Conservation (phyloP, 192 early-diverging fungal species). For the Umbelopsis sp. region DNA sequence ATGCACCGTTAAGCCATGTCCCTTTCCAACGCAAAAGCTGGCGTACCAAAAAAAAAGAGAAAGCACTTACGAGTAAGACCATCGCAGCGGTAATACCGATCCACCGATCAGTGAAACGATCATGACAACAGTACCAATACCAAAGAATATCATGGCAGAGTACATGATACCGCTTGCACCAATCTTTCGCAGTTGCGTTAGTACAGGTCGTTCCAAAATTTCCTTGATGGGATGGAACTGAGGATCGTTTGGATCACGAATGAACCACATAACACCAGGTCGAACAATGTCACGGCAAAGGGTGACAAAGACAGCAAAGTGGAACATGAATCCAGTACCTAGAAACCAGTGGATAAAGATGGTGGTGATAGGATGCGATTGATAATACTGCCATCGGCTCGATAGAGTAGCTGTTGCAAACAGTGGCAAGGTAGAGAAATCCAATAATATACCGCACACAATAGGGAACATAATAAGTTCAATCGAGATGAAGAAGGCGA, state of each 20-base stretch:
- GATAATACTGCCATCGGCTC: slow-evolving; percentile 57
- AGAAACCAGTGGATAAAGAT: slow-evolving; percentile 87
- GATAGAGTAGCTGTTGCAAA: slow-evolving; percentile 56
- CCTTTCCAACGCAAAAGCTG: neutral
- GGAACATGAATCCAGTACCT: slow-evolving; percentile 93
- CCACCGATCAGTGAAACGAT: slow-evolving; percentile 29
- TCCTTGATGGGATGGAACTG: slow-evolving; percentile 92
- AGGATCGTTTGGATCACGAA: slow-evolving; percentile 93
- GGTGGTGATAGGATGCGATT: slow-evolving; percentile 59
- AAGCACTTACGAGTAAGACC: slow-evolving; percentile 61
- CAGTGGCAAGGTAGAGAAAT: slow-evolving; percentile 77
- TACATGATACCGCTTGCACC: slow-evolving; percentile 83
- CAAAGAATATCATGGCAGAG: slow-evolving; percentile 68
- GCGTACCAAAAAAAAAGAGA: neutral
- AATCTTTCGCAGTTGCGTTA: slow-evolving; percentile 81
- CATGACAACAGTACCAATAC: slow-evolving; percentile 64
- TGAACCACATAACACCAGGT: slow-evolving; percentile 96
- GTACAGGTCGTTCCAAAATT: slow-evolving; percentile 77
- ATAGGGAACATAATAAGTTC: slow-evolving; percentile 89
- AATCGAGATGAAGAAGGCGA: slow-evolving; percentile 81
- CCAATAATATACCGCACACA: slow-evolving; percentile 85
- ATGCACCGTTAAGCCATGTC: too few species aligned
- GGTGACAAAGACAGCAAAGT: slow-evolving; percentile 83
- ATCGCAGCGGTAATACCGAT: slow-evolving; percentile 62
- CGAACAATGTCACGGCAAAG: slow-evolving; percentile 81